phyloP scores from a whole-genome alignment of 2,329 filamentous ascomycete genomes.

The Cladosporium sp. region DNA sequence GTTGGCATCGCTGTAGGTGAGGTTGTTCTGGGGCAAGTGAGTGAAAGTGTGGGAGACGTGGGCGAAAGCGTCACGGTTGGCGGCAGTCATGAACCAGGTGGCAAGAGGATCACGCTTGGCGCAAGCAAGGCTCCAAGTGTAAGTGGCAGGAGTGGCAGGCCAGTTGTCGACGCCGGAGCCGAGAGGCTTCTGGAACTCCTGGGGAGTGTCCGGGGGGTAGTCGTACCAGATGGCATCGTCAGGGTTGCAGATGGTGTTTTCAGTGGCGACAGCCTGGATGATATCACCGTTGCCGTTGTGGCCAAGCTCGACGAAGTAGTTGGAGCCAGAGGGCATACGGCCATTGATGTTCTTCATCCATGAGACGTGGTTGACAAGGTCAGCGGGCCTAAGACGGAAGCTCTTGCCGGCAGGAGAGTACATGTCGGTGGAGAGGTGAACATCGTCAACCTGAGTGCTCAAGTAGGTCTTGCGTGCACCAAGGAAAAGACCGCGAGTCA shows the following conservation, averaged over 20 bases:
- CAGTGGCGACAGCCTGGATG: constrained; percentile 9
- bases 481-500: constrained; percentile 55
- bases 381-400: constrained; percentile 48
- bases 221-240: constrained; percentile 35
- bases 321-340: constrained; percentile 50
- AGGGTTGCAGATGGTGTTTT: constrained; percentile 29
- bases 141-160: constrained; percentile 40
- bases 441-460: constrained; percentile 60
- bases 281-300: constrained; percentile 55
- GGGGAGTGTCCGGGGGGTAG: constrained; percentile 38
- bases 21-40: constrained; percentile 56
- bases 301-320: constrained; percentile 51
- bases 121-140: constrained; percentile 48
- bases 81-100: constrained; percentile 49
- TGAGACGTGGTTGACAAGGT: constrained; percentile 44
- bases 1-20: constrained; percentile 54
- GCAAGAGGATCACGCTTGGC: constrained; percentile 49
- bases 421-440: constrained; percentile 49
- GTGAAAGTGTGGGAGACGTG: constrained; percentile 62
- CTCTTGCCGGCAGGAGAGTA: constrained; percentile 41
- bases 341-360: constrained; percentile 43
- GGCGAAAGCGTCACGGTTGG: constrained; percentile 52
- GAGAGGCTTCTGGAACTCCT: constrained; percentile 45
- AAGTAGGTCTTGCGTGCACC: constrained; percentile 54
- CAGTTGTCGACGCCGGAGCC: constrained; percentile 37